These are phyloP conservation scores for Ganoderma multipileum DNA, from an alignment of 1,284 basidiomycete species.

Conservation along the genomic window DNA sequence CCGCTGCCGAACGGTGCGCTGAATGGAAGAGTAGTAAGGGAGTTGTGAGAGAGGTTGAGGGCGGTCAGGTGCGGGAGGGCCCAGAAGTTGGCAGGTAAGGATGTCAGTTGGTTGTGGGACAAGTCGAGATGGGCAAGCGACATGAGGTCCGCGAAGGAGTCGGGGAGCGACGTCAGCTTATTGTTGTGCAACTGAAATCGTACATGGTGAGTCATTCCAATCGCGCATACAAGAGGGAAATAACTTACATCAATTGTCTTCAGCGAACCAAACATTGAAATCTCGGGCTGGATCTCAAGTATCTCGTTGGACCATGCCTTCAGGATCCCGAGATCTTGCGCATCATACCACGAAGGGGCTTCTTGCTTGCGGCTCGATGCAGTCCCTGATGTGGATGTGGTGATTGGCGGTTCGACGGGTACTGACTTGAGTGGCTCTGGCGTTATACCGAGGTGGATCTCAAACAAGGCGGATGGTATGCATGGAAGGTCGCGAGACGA, in stretches of 20 bases:
- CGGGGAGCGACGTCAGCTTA: slow-evolving; percentile 63
- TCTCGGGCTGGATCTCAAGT: slow-evolving; percentile 76
- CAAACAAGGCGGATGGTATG: slow-evolving; percentile 79
- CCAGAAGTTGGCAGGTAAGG: slow-evolving; percentile 68
- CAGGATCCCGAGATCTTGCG: slow-evolving; percentile 73
- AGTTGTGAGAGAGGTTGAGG: slow-evolving; percentile 77
- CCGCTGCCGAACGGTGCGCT: slow-evolving; percentile 55
- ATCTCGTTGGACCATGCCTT: slow-evolving; percentile 84
- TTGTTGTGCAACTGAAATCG: slow-evolving; percentile 72
- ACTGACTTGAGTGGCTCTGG: slow-evolving; percentile 70
- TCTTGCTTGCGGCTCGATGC: slow-evolving; percentile 38
- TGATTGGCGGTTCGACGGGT: slow-evolving; percentile 64
- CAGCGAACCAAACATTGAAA: slow-evolving; percentile 81
- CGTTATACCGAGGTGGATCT: slow-evolving; percentile 76
- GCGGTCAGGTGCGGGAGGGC: slow-evolving; percentile 68
- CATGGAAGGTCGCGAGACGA: slow-evolving; percentile 73
- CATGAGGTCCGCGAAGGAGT: slow-evolving; percentile 68
- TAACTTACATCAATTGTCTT: slow-evolving; percentile 73
- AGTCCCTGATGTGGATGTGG: slow-evolving; percentile 35
- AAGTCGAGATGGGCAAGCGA: slow-evolving; percentile 70
- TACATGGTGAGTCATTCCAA: not conserved
- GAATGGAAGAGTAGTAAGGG: slow-evolving; percentile 64
- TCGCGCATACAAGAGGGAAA: slow-evolving; percentile 15
- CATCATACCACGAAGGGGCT: slow-evolving; percentile 76
- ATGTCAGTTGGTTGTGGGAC: slow-evolving; percentile 69